Evolutionary conservation across 2,329 filamentous ascomycete species (phyloP).

Genomic region (Fusarium acutatum): DNA sequence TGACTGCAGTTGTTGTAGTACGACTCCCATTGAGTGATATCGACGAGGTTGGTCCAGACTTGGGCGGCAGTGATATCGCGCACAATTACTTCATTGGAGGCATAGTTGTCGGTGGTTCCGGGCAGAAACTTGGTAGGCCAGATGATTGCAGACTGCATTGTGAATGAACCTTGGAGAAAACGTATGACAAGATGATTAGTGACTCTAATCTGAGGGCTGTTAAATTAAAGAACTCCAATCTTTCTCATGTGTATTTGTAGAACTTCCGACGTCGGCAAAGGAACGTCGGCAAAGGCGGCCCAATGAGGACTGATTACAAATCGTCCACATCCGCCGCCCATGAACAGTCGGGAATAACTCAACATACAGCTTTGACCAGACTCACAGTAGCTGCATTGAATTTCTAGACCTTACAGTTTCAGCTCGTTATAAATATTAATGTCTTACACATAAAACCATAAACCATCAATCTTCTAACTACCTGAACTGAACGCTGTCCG

Average conservation of each 20-base stretch:
- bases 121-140: background rate
- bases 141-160: background rate
- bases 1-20: background rate
- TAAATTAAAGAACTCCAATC: no score
- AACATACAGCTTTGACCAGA: background rate
- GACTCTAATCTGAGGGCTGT: background rate
- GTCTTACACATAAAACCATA: background rate
- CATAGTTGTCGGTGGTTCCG: background rate
- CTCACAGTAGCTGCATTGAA: background rate
- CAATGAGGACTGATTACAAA: background rate
- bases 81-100: background rate
- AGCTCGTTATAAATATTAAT: accelerated
- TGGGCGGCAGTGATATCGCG: background rate
- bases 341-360: background rate
- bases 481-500: background rate
- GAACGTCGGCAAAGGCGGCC: background rate
- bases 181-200: background rate
- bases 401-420: background rate
- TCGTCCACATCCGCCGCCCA: background rate
- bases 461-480: background rate
- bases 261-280: background rate
- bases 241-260: no score
- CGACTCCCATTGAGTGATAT: background rate
- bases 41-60: background rate
- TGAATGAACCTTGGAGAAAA: accelerated